Evolutionary conservation across 768 basidiomycete species (phyloP).

Genomic region (Lyophyllum semitale): DNA sequence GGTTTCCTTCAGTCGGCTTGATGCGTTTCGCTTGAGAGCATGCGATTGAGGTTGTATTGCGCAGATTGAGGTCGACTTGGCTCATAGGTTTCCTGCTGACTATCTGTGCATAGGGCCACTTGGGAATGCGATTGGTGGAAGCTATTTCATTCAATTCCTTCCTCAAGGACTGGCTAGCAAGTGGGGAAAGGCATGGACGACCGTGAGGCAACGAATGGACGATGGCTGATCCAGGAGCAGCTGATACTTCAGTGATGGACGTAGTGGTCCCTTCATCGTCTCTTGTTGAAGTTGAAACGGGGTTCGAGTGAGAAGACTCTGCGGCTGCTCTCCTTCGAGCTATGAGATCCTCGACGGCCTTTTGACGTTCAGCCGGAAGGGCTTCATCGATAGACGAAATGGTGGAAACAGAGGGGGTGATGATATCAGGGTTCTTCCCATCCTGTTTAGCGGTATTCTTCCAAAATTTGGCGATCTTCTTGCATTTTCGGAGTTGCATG

Average conservation of each 20-base stretch:
- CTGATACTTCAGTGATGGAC: neutral
- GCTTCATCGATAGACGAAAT: conserved; percentile 38
- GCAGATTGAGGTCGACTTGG: conserved; percentile 10
- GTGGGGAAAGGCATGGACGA: conserved; percentile 22
- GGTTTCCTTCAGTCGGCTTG: neutral
- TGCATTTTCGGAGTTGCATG: conserved; percentile 47
- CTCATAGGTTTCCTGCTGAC: conserved; percentile 4
- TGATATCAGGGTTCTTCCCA: conserved; percentile 21
- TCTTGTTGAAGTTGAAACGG: neutral
- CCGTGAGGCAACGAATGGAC: conserved; percentile 21
- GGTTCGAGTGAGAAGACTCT: conserved; percentile 12
- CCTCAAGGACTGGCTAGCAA: conserved; percentile 29
- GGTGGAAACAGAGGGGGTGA: conserved; percentile 41
- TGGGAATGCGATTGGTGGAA: conserved; percentile 7
- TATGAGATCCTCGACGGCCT: conserved; percentile 42
- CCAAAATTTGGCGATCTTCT: conserved; percentile 44
- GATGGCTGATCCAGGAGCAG: conserved; percentile 7
- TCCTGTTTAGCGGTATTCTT: conserved; percentile 40
- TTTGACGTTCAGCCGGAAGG: conserved; percentile 35
- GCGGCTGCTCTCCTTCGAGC: conserved; percentile 6
- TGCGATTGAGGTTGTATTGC: neutral
- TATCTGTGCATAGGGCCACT: conserved; percentile 6
- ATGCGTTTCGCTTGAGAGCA: neutral
- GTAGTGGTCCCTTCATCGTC: neutral
- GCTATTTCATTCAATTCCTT: conserved; percentile 17